These are phyloP conservation scores for Gastrodia elata DNA, from an alignment of 106 monocot genomes.

Conservation along the genomic window DNA sequence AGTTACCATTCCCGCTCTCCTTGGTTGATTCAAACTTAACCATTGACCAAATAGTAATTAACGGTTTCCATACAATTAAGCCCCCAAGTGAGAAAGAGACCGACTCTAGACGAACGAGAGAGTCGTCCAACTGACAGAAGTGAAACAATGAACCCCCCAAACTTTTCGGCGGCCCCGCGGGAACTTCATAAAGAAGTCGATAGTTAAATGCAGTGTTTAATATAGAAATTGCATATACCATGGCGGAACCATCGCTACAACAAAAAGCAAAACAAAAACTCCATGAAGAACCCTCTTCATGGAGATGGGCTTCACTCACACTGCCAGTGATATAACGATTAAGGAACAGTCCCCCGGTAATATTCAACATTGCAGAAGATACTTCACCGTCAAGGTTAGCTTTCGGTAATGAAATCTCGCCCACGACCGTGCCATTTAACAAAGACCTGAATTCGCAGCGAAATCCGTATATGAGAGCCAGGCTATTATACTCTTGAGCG, in stretches of 20 bases:
- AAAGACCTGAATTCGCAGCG: slow-evolving; percentile 48
- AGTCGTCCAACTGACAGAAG: slow-evolving; percentile 35
- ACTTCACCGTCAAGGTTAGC: slow-evolving; percentile 23
- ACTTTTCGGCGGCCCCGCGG: slow-evolving; percentile 9
- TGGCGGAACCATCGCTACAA: slow-evolving; percentile 44
- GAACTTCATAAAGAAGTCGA: slow-evolving; percentile 44
- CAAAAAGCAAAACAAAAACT: slow-evolving; percentile 41
- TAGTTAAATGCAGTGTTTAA: slow-evolving; percentile 16
- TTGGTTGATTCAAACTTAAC: slow-evolving; percentile 9
- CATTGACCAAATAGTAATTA: slow-evolving; percentile 54
- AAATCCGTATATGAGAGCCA: slow-evolving; percentile 33
- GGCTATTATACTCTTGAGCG: slow-evolving; percentile 26
- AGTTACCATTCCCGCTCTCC: neutral
- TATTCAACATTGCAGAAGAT: slow-evolving; percentile 6
- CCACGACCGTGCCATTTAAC: slow-evolving; percentile 22
- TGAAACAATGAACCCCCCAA: slow-evolving; percentile 16
- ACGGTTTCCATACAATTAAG: slow-evolving; percentile 50
- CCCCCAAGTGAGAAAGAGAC: slow-evolving; percentile 17
- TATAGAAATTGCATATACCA: slow-evolving; percentile 30
- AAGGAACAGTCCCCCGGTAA: slow-evolving; percentile 49
- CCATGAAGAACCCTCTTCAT: slow-evolving; percentile 5
- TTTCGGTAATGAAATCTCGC: slow-evolving; percentile 32
- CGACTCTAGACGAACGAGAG: slow-evolving; percentile 57
- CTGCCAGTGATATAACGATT: neutral
- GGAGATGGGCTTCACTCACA: slow-evolving; percentile 10